A percentile compares a stretch with the other conserved stretches of the same genome.
Evolutionary conservation across 257 asterid species (phyloP).

Genomic region (Phtheirospermum japonicum): DNA sequence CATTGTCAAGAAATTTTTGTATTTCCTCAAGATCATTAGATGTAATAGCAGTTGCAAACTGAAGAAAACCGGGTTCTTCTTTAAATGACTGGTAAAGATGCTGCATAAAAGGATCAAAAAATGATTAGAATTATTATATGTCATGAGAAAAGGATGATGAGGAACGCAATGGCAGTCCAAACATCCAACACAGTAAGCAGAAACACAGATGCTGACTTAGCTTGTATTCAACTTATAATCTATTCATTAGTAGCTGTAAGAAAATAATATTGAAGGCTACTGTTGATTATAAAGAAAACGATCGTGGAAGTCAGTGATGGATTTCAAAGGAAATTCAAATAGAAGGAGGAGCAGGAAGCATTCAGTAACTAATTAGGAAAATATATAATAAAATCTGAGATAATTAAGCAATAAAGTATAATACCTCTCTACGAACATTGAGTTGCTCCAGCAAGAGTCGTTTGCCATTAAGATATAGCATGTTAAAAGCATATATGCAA

Average conservation of each 20-base stretch:
- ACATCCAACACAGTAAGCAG: conserved; percentile 11
- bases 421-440: conserved; percentile 83
- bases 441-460: conserved; percentile 86
- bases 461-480: conserved; percentile 79
- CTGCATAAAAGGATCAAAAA: conserved; percentile 45
- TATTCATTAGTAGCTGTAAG: conserved; percentile 2
- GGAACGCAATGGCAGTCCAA: conserved; percentile 17
- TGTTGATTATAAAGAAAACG: background rate
- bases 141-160: conserved; percentile 12
- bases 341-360: background rate
- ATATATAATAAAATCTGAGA: conserved; percentile 8
- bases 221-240: conserved; percentile 13
- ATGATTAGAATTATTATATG: conserved; percentile 26
- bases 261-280: background rate
- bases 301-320: conserved; percentile 2
- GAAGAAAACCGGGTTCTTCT: conserved; percentile 75
- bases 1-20: conserved; percentile 83
- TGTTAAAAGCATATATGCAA: conserved; percentile 91
- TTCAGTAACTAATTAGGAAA: conserved; percentile 21
- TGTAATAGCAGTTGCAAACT: conserved; percentile 78
- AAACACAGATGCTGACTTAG: conserved; percentile 16
- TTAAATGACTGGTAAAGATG: conserved; percentile 77
- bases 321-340: background rate
- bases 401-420: conserved; percentile 17
- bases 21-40: conserved; percentile 94